Conservation (phyloP, 2,329 filamentous ascomycete genomes). For the Nigrospora sphaerica region DNA sequence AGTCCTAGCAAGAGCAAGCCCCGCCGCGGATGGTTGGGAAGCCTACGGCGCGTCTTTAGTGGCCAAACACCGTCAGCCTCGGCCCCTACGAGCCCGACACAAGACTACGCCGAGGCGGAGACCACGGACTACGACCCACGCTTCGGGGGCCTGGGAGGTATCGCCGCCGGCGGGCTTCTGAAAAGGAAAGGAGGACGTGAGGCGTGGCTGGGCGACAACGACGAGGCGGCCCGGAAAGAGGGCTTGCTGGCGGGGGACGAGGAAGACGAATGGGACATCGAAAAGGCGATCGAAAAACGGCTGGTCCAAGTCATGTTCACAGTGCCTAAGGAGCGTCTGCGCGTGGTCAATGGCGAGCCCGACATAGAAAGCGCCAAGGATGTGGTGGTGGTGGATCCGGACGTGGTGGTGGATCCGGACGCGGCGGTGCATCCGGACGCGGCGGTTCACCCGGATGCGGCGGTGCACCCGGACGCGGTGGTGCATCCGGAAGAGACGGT, state of each 20-base stretch:
- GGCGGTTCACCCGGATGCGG: background rate
- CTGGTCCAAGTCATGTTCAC: constrained; percentile 87
- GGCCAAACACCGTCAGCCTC: constrained; percentile 29
- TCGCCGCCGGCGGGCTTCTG: constrained; percentile 36
- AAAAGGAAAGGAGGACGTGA: constrained; percentile 47
- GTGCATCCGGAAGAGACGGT: constrained; percentile 1
- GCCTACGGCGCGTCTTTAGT: constrained; percentile 56
- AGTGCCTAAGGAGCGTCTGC: constrained; percentile 74
- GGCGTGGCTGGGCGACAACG: constrained; percentile 40
- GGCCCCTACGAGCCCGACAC: constrained; percentile 11
- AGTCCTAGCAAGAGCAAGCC: constrained; percentile 52
- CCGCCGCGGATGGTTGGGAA: constrained; percentile 60
- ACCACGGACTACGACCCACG: constrained; percentile 36
- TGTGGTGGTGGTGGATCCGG: constrained; percentile 35
- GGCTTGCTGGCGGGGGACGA: constrained; percentile 30
- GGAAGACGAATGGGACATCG: constrained; percentile 69
- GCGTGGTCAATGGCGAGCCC: constrained; percentile 83
- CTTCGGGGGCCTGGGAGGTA: constrained; percentile 35
- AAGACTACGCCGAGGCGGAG: constrained; percentile 22
- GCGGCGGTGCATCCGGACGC: constrained; percentile 4
- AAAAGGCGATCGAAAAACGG: constrained; percentile 62
- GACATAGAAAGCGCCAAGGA: constrained; percentile 33
- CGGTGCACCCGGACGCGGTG: background rate
- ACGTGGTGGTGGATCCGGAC: too few species aligned
- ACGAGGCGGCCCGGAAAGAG: constrained; percentile 3